Conservation (phyloP, 768 basidiomycete species). For the Fomitopsis pulvina region DNA sequence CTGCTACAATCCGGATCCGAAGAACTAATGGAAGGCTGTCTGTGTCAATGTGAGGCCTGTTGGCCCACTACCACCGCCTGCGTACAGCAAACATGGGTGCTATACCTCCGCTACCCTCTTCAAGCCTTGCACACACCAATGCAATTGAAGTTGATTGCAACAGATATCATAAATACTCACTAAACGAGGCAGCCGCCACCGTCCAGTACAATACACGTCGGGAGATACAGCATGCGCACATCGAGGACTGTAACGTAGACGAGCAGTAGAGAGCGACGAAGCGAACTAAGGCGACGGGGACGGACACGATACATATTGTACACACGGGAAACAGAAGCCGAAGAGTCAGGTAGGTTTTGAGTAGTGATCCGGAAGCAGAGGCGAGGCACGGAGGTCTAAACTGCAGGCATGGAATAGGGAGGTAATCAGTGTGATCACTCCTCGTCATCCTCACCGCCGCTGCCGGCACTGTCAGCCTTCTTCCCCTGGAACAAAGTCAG, state of each 20-base stretch:
- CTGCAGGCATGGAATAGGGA: neutral
- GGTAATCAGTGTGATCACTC: slow-evolving; percentile 4
- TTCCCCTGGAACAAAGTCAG: slow-evolving; percentile 22
- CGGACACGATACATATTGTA: slow-evolving; percentile 2
- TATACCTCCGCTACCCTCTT: too few relatives aligned
- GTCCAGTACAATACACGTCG: slow-evolving; percentile 9
- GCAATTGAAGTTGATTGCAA: neutral
- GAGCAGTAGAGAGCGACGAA: slow-evolving; percentile 3
- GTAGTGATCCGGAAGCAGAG: slow-evolving; percentile 10
- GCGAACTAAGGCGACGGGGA: slow-evolving; percentile 2
- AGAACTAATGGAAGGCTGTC: too few relatives aligned
- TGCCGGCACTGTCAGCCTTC: slow-evolving; percentile 31
- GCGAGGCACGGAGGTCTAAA: neutral
- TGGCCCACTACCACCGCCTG: too few relatives aligned
- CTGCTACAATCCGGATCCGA: too few relatives aligned
- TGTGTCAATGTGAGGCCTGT: too few relatives aligned
- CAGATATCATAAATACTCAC: slow-evolving; percentile 4
- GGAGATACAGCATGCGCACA: slow-evolving; percentile 8
- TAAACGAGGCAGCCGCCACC: slow-evolving; percentile 3
- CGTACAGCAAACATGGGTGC: too few relatives aligned
- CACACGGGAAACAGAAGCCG: slow-evolving; percentile 1
- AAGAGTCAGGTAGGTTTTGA: slow-evolving; percentile 12
- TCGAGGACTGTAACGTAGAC: slow-evolving; percentile 1
- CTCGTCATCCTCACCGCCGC: slow-evolving; percentile 41
- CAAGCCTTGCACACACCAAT: neutral